Evolutionary conservation across 2,329 filamentous ascomycete genomes (phyloP).

Genomic region (Aspergillus melleus): DNA sequence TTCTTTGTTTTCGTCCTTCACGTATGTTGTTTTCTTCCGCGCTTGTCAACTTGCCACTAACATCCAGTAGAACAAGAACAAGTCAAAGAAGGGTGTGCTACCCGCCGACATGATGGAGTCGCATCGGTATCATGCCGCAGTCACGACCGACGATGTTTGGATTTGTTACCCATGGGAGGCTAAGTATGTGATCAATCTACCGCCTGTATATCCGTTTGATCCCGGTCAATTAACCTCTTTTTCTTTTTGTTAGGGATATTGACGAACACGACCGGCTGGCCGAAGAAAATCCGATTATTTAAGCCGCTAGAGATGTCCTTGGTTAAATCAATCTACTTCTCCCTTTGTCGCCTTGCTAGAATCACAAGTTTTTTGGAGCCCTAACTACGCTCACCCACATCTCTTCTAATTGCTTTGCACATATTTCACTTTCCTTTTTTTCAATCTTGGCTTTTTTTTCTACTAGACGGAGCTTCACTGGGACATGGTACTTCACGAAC

Average conservation of each 20-base stretch:
- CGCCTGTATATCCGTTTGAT: not conserved
- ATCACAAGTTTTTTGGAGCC: not conserved
- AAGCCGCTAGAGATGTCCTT: slow-evolving; percentile 11
- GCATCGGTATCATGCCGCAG: slow-evolving; percentile 77
- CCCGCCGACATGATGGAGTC: slow-evolving; percentile 73
- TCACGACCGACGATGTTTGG: slow-evolving; percentile 92
- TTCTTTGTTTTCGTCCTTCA: slow-evolving; percentile 97
- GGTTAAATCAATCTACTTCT: not conserved
- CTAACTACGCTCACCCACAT: slow-evolving; percentile 5
- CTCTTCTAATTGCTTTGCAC: slow-evolving; percentile 15
- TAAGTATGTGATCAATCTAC: slow-evolving; percentile 48
- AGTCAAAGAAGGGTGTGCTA: slow-evolving; percentile 85
- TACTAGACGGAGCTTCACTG: slow-evolving; percentile 9
- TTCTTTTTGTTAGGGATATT: slow-evolving; percentile 62
- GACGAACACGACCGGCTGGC: slow-evolving; percentile 83
- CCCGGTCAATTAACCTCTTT: slow-evolving; percentile 22
- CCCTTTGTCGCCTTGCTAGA: not conserved
- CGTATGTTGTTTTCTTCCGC: slow-evolving; percentile 52
- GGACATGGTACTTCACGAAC: slow-evolving; percentile 19
- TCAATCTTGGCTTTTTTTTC: not conserved
- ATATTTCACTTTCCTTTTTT: slow-evolving; percentile 7
- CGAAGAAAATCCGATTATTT: slow-evolving; percentile 42
- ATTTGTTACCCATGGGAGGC: slow-evolving; percentile 99
- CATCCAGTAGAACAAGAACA: slow-evolving; percentile 81
- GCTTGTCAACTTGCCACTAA: not conserved